A percentile compares a stretch with the other conserved stretches of the same genome.
Evolutionary conservation across 2,329 filamentous ascomycete genomes (phyloP).

Genomic region (Saccharata proteae): DNA sequence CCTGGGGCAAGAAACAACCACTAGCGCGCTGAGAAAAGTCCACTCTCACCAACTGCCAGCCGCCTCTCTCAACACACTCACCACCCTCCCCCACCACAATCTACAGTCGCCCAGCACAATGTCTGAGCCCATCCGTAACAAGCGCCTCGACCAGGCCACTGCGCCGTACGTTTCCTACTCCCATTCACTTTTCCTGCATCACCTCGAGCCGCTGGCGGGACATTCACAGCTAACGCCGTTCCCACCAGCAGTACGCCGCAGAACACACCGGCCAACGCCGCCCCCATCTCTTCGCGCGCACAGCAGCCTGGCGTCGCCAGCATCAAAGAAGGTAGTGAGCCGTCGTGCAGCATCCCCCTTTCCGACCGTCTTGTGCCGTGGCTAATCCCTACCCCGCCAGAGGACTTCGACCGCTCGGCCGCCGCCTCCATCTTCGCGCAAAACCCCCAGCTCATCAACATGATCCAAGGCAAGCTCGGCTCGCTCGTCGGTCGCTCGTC

Average conservation of each 20-base stretch:
- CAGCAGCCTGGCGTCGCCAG: conserved; percentile 88
- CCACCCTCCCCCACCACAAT: too few relatives aligned
- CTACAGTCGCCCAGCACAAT: conserved; percentile 31
- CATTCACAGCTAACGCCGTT: conserved; percentile 10
- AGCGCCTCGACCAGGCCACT: conserved; percentile 48
- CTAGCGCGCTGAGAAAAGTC: too few relatives aligned
- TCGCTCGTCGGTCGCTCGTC: conserved; percentile 89
- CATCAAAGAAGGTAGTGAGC: conserved; percentile 83
- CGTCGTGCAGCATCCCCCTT: conserved; percentile 1
- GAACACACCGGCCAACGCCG: conserved; percentile 91
- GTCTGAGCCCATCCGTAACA: conserved; percentile 59
- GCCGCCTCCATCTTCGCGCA: conserved; percentile 90
- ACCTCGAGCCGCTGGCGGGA: conserved; percentile 1
- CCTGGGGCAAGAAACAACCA: too few relatives aligned
- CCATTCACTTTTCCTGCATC: conserved; percentile 2
- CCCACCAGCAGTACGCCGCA: conserved; percentile 68
- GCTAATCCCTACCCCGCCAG: conserved; percentile 42
- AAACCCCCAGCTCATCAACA: conserved; percentile 86
- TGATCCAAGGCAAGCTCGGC: conserved; percentile 96
- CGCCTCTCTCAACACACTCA: conserved; percentile 16
- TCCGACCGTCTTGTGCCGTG: neutral
- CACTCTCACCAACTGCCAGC: conserved; percentile 7
- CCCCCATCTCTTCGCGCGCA: conserved; percentile 93
- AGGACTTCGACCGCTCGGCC: conserved; percentile 77
- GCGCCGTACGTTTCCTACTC: conserved; percentile 45